phyloP scores from a whole-genome alignment of 768 basidiomycete genomes.

The Austroboletus eburneus region DNA sequence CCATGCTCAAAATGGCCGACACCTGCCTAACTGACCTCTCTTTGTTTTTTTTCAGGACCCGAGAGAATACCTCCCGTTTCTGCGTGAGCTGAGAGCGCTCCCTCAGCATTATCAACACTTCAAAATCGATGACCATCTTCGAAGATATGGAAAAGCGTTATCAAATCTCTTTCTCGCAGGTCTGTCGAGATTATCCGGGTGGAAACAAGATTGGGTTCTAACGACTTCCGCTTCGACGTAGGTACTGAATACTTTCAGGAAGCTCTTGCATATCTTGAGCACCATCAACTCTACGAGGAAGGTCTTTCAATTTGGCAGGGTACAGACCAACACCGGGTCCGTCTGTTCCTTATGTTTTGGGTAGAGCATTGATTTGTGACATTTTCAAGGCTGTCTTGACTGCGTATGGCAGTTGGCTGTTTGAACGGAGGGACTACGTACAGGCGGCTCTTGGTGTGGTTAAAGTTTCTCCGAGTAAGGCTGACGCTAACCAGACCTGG shows the following conservation, averaged over 20 bases:
- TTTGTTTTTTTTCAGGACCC: conserved; percentile 67
- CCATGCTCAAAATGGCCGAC: neutral
- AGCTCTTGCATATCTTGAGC: conserved; percentile 74
- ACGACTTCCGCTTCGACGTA: conserved; percentile 27
- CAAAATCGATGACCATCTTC: conserved; percentile 90
- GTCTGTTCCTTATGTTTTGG: conserved; percentile 11
- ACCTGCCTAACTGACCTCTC: neutral
- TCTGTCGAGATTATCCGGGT: conserved; percentile 21
- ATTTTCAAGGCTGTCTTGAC: conserved; percentile 57
- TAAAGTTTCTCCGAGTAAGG: neutral
- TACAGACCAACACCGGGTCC: conserved; percentile 59
- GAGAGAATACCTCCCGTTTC: conserved; percentile 94
- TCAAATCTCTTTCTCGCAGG: conserved; percentile 72
- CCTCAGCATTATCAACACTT: conserved; percentile 83
- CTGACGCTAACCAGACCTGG: conserved; percentile 5
- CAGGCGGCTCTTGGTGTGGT: conserved; percentile 76
- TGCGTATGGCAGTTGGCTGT: conserved; percentile 83
- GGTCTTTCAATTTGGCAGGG: conserved; percentile 74
- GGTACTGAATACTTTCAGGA: conserved; percentile 73
- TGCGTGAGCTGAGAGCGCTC: conserved; percentile 74
- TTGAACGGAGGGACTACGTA: conserved; percentile 75
- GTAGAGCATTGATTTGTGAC: conserved; percentile 5
- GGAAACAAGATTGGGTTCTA: neutral
- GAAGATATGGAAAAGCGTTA: conserved; percentile 70
- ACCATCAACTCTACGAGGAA: conserved; percentile 66